Evolutionary conservation across 2,329 filamentous ascomycete species (phyloP).

Genomic region (Sphaerostilbella broomeana): DNA sequence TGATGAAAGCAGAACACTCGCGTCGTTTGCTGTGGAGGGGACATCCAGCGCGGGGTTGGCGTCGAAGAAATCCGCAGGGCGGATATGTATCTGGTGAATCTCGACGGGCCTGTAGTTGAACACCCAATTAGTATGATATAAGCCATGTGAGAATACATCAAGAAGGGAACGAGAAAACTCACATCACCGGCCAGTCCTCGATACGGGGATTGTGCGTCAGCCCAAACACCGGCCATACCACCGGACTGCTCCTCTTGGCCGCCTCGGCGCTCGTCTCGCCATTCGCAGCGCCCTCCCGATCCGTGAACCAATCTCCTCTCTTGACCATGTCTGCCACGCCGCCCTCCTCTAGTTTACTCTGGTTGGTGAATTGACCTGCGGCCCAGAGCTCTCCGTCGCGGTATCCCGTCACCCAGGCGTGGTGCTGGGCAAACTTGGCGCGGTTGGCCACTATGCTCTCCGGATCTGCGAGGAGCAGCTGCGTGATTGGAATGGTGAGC

Average conservation of each 20-base stretch:
- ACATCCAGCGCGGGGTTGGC: constrained; percentile 42
- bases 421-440: constrained; percentile 40
- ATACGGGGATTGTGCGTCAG: constrained; percentile 43
- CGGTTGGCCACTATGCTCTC: constrained; percentile 36
- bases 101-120: constrained; percentile 37
- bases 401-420: constrained; percentile 44
- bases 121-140: neutral
- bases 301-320: constrained; percentile 40
- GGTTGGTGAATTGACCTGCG: constrained; percentile 46
- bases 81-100: constrained; percentile 37
- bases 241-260: constrained; percentile 25
- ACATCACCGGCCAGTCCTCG: constrained; percentile 48
- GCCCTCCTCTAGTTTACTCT: constrained; percentile 36
- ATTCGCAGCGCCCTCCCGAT: constrained; percentile 12
- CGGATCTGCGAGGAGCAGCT: constrained; percentile 41
- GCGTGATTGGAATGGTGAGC: constrained; percentile 38
- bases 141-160: neutral
- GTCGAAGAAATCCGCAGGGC: constrained; percentile 40
- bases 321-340: constrained; percentile 42
- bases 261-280: constrained; percentile 3
- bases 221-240: constrained; percentile 44
- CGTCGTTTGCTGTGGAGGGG: constrained; percentile 30
- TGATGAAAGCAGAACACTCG: constrained; percentile 36
- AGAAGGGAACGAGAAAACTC: constrained; percentile 21
- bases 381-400: constrained; percentile 45